phyloP scores from a whole-genome alignment of 768 basidiomycete species.

The Daedaleopsis sinensis region DNA sequence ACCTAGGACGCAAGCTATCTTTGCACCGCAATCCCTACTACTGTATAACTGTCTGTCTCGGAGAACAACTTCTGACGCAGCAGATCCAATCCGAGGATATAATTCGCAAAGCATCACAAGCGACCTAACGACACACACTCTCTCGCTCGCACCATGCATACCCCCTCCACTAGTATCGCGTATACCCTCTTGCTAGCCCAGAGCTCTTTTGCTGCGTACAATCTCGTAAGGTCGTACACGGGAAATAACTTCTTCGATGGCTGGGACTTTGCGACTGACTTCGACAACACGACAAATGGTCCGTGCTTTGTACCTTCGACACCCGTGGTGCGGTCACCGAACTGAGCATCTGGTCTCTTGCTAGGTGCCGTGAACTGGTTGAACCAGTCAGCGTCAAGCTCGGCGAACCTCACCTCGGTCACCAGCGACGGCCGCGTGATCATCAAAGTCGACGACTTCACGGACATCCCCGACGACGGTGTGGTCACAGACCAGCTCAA shows the following conservation, averaged over 20 bases:
- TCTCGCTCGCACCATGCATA: neutral
- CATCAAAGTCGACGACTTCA: constrained; percentile 61
- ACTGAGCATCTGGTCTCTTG: constrained; percentile 38
- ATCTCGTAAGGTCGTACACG: constrained; percentile 33
- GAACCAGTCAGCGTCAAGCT: constrained; percentile 46
- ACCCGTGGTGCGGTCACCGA: too few species aligned
- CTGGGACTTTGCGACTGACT: constrained; percentile 44
- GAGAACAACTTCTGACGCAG: neutral
- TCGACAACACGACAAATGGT: constrained; percentile 41
- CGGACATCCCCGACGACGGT: constrained; percentile 45
- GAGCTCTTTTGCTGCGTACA: constrained; percentile 4
- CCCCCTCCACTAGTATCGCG: neutral
- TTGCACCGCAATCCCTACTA: neutral
- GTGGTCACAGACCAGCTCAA: constrained; percentile 54
- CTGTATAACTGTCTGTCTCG: neutral
- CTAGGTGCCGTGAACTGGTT: constrained; percentile 69
- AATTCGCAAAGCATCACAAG: too few species aligned
- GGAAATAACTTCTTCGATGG: constrained; percentile 45
- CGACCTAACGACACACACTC: neutral
- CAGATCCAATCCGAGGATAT: neutral
- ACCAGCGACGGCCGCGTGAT: constrained; percentile 64
- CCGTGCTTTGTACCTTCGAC: neutral
- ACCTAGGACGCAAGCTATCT: too few species aligned
- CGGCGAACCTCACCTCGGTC: constrained; percentile 58
- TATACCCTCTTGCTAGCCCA: neutral